Evolutionary conservation across 805 yeast species (phyloP).

Genomic region (Saccharomyces mikatae): DNA sequence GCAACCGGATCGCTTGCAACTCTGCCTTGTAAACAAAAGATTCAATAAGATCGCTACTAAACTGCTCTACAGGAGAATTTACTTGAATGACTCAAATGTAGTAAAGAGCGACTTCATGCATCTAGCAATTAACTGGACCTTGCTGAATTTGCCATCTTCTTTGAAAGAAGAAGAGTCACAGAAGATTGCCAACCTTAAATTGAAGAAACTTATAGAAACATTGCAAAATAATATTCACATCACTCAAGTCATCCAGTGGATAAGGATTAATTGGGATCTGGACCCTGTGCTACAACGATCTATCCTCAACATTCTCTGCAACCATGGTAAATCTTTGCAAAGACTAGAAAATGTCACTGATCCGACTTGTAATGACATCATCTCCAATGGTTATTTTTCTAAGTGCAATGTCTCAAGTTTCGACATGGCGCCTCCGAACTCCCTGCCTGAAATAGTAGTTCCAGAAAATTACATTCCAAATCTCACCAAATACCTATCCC

Average conservation of each 20-base stretch:
- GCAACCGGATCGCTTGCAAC: conserved; percentile 29
- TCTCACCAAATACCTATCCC: conserved; percentile 19
- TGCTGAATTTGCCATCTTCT: conserved; percentile 24
- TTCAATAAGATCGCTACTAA: conserved; percentile 28
- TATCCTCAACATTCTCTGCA: conserved; percentile 26
- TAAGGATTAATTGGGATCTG: conserved; percentile 38
- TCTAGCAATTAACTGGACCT: conserved; percentile 36
- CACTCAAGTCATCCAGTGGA: conserved; percentile 29
- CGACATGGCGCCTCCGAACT: conserved; percentile 34
- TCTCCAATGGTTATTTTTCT: conserved; percentile 25
- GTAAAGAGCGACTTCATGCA: conserved; percentile 30
- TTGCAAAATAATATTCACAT: conserved; percentile 19
- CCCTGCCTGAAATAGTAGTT: conserved; percentile 28
- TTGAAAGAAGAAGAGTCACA: conserved; percentile 23
- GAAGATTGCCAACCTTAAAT: conserved; percentile 26
- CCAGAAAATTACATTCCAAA: conserved; percentile 27
- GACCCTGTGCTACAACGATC: conserved; percentile 26
- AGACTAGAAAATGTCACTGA: conserved; percentile 36
- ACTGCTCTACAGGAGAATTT: conserved; percentile 32
- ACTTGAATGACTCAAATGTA: conserved; percentile 36
- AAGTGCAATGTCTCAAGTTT: conserved; percentile 24
- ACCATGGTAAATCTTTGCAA: conserved; percentile 25
- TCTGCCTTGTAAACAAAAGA: conserved; percentile 23
- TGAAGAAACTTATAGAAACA: conserved; percentile 23
- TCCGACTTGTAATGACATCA: conserved; percentile 31